phyloP scores from a whole-genome alignment of 495 filamentous ascomycete genomes.

The Podospora bellae-mahoneyi region DNA sequence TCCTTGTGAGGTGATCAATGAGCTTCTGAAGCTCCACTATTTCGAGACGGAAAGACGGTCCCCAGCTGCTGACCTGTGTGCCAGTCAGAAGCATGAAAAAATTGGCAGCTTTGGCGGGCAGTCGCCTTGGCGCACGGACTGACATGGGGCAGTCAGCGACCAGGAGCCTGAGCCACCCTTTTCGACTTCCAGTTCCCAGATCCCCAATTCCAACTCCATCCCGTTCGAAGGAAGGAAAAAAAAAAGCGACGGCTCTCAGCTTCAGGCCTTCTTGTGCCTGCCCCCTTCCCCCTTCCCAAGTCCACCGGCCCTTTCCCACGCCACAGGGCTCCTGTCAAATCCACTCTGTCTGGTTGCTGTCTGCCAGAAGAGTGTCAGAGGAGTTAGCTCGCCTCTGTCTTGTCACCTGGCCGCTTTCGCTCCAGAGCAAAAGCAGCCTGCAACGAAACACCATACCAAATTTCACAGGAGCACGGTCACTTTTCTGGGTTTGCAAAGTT shows the following conservation, averaged over 20 bases:
- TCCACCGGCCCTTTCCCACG: constrained; percentile 12
- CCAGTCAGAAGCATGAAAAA: constrained; percentile 2
- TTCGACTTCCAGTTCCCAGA: constrained; percentile 11
- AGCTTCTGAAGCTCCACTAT: background rate
- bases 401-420: constrained; percentile 15
- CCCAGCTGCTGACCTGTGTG: background rate
- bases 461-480: constrained; percentile 10
- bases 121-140: background rate
- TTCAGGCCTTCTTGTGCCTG: constrained; percentile 5
- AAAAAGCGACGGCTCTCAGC: constrained; percentile 7
- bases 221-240: constrained; percentile 19
- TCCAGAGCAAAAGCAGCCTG: constrained; percentile 8
- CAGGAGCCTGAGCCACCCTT: constrained; percentile 10
- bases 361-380: constrained; percentile 18
- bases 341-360: constrained; percentile 14
- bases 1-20: background rate
- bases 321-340: constrained; percentile 19
- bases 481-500: constrained; percentile 6
- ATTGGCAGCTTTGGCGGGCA: constrained; percentile 3
- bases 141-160: constrained; percentile 3
- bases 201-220: constrained; percentile 22
- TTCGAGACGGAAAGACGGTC: background rate
- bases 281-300: constrained; percentile 3
- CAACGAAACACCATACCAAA: background rate
- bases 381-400: constrained; percentile 27